Base-by-base conservation (phyloP, 2,329 filamentous ascomycete genomes). In the Talaromyces sp. region DNA sequence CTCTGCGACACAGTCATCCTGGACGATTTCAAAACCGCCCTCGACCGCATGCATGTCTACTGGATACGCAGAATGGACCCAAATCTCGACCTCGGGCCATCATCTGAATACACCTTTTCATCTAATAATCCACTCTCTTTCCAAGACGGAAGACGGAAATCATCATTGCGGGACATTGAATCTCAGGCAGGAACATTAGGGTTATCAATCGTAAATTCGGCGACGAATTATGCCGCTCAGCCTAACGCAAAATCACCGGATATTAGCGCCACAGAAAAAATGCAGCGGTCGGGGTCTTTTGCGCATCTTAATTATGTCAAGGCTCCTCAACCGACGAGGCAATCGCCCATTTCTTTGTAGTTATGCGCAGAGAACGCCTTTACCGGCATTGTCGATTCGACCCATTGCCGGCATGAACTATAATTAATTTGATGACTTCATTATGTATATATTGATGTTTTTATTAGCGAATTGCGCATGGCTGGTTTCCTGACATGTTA, bases 11-110 rank as follows among this genome's bases (percentile, higher is more conserved):
- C 84, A 0, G 86, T 90, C 60, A 83, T 90, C 60, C 82, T 90
- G 11, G 87, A 90, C 70, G 87, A 90, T 70, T 90, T 90, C 82
- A 89, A 89, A 71, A 88, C 86, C 3, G 81, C 81, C 0, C 73
- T 84, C 5, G 82, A 84, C 66, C 70, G 69, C 22, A 67, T 78
- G 41, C 73, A 75, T 27, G 63, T 67, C 5, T 73, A 77, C 66
- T 76, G 73, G 74, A 66, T 77, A 4, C 35, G 60, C n/a, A 19
- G 50, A 10, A 54, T 62, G 33, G 60, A 56, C 16, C 39, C 47
- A 1, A 45, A 45, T 39, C 37, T 41, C 37, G 39, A 45, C 13
- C 2, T 45, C 1, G 27, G 24, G 1, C 22, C 56, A 0, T 13
- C 56, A 2, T 24, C 37, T n/a, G 56, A 33, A 16, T 41, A 59